Evolutionary conservation across 225 moss, liverwort and hornwort species (phyloP).

Genomic region (Sphagnum contortum): DNA sequence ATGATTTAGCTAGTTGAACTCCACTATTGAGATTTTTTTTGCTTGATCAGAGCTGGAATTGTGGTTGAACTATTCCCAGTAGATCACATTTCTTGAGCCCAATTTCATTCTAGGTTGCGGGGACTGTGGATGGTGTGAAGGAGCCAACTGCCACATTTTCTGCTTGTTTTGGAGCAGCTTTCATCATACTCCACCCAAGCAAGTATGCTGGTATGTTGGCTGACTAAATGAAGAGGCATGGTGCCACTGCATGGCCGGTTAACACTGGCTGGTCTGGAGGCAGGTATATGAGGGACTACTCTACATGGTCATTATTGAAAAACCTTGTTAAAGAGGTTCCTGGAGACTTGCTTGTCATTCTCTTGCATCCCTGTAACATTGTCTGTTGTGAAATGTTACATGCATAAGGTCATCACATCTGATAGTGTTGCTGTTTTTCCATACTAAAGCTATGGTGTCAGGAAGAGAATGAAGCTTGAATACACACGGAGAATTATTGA

Average conservation of each 20-base stretch:
- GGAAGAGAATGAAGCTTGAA: constrained; percentile 38
- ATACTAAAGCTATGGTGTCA: constrained; percentile 28
- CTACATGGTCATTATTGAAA: too few relatives aligned
- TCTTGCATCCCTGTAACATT: too few relatives aligned
- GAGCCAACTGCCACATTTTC: constrained; percentile 96
- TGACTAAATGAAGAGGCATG: constrained; percentile 76
- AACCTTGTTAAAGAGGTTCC: too few relatives aligned
- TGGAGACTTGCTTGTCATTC: too few relatives aligned
- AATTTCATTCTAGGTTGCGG: constrained; percentile 57
- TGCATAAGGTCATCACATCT: background rate
- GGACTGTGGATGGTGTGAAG: constrained; percentile 90
- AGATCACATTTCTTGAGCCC: background rate
- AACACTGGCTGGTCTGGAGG: constrained; percentile 99
- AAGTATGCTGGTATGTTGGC: constrained; percentile 95
- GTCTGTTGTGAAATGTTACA: background rate
- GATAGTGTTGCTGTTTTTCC: too few relatives aligned
- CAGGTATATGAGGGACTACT: constrained; percentile 39
- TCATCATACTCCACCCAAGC: constrained; percentile 96
- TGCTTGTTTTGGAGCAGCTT: constrained; percentile 96
- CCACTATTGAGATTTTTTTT: background rate
- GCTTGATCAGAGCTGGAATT: too few relatives aligned
- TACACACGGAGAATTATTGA: constrained; percentile 44
- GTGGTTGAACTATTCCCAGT: too few relatives aligned
- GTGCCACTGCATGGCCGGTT: constrained; percentile 80
- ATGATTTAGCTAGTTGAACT: background rate